Evolutionary conservation across 2,329 filamentous ascomycete genomes (phyloP), one percentile per base, ranked within the genome.

Genomic region (Dactylellina haptotyla): DNA sequence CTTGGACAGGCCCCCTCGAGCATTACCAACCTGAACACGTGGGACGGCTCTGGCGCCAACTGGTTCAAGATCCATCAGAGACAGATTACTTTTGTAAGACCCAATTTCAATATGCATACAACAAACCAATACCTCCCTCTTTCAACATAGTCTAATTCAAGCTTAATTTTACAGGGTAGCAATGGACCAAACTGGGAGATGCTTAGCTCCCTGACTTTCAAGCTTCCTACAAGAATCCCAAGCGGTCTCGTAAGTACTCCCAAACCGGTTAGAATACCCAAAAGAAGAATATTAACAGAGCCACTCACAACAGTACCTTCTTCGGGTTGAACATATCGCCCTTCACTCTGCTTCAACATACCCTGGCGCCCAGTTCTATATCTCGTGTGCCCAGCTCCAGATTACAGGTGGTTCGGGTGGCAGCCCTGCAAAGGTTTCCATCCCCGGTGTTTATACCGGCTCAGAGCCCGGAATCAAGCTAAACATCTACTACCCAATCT

Each of bases 341-440:
- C 76, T 82, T 37, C 81, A 82, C 71, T 78, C 78, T 51, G 69
- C 72, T 28, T 69, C 53, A 76, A 59, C 62, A 76, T 30, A 80
- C 79, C 71, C 79, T 77, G 58, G 80, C 3, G 79, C 79, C 12
- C 80, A 81, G 67, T 80, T 80, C 70, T 82, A 81, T 63, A 75
- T 83, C 50, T 79, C 79, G 4, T 84, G 82, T 61, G 79, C 79
- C 3, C 82, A 84, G 75, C 76, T 83, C 62, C 82, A 80, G 50
- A 79, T 83, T 16, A 82, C 82, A 0, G 81, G 80, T 12, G 81
- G 82, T 16, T 81, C 81, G 1, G 80, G 73, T 45, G 81, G 64
- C 8, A 78, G 53, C 3, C 82, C 82, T 0, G 79, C 81, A 2
- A 76, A 82, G 23, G 80, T 81, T 14, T 77, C 79, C 54, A 83